A percentile compares a stretch with the other conserved stretches of the same genome.
Conservation (phyloP, 768 basidiomycete species). For the Suillus alpinus region DNA sequence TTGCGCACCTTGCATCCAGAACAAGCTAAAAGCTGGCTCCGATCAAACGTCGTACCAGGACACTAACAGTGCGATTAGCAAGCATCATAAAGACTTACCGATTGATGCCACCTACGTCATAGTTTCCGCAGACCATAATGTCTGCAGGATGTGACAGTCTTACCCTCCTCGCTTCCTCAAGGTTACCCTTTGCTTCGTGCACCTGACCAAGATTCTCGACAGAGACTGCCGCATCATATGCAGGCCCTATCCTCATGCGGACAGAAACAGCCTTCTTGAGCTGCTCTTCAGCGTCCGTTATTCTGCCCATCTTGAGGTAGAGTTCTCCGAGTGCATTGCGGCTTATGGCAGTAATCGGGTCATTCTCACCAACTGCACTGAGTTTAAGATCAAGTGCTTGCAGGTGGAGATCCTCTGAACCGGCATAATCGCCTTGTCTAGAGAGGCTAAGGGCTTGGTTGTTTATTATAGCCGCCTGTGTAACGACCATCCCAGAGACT, state of each 20-base stretch:
- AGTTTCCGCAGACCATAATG: slow-evolving; percentile 29
- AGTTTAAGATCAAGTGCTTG: slow-evolving; percentile 31
- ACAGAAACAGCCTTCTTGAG: slow-evolving; percentile 30
- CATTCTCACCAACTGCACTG: slow-evolving; percentile 19
- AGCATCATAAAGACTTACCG: slow-evolving; percentile 2
- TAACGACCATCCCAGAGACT: neutral
- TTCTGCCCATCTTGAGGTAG: slow-evolving; percentile 31
- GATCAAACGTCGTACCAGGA: slow-evolving; percentile 16
- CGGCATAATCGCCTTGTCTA: slow-evolving; percentile 20
- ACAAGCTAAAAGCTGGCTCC: slow-evolving; percentile 23
- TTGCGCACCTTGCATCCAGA: slow-evolving; percentile 24
- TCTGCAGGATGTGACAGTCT: slow-evolving; percentile 22
- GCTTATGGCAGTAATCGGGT: slow-evolving; percentile 27
- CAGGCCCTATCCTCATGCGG: slow-evolving; percentile 18
- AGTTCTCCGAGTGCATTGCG: slow-evolving; percentile 36
- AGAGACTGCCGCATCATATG: slow-evolving; percentile 34
- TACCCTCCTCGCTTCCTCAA: slow-evolving; percentile 28
- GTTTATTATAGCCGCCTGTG: slow-evolving; percentile 17
- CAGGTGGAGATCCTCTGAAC: slow-evolving; percentile 30
- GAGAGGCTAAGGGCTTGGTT: slow-evolving; percentile 20
- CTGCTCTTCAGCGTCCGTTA: slow-evolving; percentile 37
- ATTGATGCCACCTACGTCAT: slow-evolving; percentile 15
- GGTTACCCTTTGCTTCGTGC: slow-evolving; percentile 32
- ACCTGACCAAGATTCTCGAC: slow-evolving; percentile 37
- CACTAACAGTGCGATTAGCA: slow-evolving; percentile 18